Conservation (phyloP, 1,284 basidiomycete genomes). For the Anthracocystis setariae region DNA sequence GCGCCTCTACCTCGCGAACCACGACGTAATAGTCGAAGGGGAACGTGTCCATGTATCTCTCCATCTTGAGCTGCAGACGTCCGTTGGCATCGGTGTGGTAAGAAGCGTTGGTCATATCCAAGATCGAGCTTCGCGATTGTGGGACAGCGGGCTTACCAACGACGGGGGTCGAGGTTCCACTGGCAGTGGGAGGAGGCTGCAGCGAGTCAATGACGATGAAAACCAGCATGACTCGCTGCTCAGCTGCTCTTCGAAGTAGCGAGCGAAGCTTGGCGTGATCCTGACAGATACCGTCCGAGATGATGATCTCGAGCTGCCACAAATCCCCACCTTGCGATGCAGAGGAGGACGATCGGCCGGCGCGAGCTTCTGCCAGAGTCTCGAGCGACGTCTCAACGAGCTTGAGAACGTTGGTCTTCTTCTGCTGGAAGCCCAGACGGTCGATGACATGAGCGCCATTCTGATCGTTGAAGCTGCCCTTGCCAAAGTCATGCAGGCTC, state of each 20-base stretch:
- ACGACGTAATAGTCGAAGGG: conserved; percentile 99
- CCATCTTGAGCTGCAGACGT: conserved; percentile 84
- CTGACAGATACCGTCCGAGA: conserved; percentile 97
- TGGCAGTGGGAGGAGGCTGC: conserved; percentile 54
- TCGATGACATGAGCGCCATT: conserved; percentile 78
- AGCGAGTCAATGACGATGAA: conserved; percentile 96
- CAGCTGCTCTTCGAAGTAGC: conserved; percentile 84
- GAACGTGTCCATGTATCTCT: conserved; percentile 89
- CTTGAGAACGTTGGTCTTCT: conserved; percentile 85
- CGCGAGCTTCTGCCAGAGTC: conserved; percentile 77
- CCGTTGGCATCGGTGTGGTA: conserved; percentile 79
- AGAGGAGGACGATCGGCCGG: conserved; percentile 72
- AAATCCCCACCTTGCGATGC: conserved; percentile 74
- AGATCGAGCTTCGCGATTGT: conserved; percentile 79
- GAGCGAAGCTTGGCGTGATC: conserved; percentile 87
- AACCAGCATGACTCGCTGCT: conserved; percentile 93
- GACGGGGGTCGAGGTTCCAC: conserved; percentile 16
- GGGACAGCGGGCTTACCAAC: conserved; percentile 6
- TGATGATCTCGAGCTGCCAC: conserved; percentile 98
- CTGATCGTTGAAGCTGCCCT: conserved; percentile 50
- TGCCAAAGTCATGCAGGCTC: conserved; percentile 81
- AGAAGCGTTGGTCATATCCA: conserved; percentile 90
- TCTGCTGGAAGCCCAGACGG: conserved; percentile 89
- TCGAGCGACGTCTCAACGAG: conserved; percentile 85
- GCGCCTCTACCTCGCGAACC: conserved; percentile 85